These are phyloP conservation scores for Solanum virginianum DNA, from an alignment of 257 asterid genomes.

Conservation along the genomic window DNA sequence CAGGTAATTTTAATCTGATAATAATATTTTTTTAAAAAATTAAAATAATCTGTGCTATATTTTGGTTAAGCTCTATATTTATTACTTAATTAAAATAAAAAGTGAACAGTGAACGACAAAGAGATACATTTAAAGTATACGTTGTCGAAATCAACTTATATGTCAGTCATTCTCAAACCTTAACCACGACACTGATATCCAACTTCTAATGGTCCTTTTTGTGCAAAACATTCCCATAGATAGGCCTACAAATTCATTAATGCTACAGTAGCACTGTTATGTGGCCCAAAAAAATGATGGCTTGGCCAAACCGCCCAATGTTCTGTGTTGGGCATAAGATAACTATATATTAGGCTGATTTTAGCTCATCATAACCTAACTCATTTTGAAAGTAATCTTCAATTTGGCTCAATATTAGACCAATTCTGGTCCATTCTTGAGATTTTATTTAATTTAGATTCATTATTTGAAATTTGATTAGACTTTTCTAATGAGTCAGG, in stretches of 20 bases:
- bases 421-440: not conserved
- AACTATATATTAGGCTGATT: not conserved
- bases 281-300: not conserved
- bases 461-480: not conserved
- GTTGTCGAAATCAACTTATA: not conserved
- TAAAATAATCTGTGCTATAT: not conserved
- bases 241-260: not conserved
- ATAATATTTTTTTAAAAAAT: not conserved
- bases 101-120: not conserved
- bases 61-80: not conserved
- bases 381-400: not conserved
- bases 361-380: not conserved
- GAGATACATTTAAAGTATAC: not conserved
- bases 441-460: not conserved
- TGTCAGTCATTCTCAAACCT: not conserved
- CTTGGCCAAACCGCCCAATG: not conserved
- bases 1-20: not conserved
- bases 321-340: not conserved
- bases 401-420: not conserved
- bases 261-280: not conserved
- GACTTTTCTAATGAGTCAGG: not conserved
- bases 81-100: not conserved
- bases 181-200: not conserved
- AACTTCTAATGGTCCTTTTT: conserved; percentile 1
- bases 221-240: conserved; percentile 1